Evolutionary conservation across 768 basidiomycete genomes (phyloP).

Genomic region (Lactifluus piperatus): DNA sequence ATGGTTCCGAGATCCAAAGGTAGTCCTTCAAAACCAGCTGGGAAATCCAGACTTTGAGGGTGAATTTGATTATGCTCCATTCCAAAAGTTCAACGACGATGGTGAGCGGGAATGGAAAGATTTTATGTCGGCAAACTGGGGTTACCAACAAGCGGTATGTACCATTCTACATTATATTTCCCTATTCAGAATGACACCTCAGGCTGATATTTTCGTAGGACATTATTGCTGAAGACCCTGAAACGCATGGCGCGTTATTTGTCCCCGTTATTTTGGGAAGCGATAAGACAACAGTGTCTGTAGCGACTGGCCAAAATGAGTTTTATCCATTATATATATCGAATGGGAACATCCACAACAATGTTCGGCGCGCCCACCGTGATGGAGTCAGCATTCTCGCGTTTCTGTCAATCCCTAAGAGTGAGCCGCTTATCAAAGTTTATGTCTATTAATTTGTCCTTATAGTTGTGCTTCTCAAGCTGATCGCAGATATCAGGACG

Average conservation of each 20-base stretch:
- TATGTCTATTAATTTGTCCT: no score
- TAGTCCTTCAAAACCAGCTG: no score
- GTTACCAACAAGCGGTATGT: no score
- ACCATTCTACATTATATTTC: no score
- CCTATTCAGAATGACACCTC: no score
- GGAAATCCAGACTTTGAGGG: no score
- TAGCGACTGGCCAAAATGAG: constrained; percentile 23
- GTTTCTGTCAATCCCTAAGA: constrained; percentile 28
- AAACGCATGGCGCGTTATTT: constrained; percentile 12
- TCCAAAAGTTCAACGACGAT: no score
- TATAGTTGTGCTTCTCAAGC: background rate
- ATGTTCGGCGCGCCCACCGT: constrained; percentile 22
- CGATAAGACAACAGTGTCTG: constrained; percentile 26
- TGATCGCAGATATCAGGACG: constrained; percentile 3
- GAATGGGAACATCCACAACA: constrained; percentile 22
- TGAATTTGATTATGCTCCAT: no score
- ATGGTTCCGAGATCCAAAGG: no score
- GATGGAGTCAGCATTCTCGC: constrained; percentile 22
- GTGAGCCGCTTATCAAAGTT: constrained; percentile 14
- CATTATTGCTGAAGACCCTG: constrained; percentile 7
- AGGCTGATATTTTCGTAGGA: no score
- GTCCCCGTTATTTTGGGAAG: constrained; percentile 22
- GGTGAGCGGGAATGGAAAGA: no score
- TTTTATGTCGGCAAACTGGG: no score
- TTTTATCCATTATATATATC: constrained; percentile 24